A percentile compares a stretch with the other conserved stretches of the same genome.
Conservation (phyloP, 106 monocot species). For the Allium cepa region DNA sequence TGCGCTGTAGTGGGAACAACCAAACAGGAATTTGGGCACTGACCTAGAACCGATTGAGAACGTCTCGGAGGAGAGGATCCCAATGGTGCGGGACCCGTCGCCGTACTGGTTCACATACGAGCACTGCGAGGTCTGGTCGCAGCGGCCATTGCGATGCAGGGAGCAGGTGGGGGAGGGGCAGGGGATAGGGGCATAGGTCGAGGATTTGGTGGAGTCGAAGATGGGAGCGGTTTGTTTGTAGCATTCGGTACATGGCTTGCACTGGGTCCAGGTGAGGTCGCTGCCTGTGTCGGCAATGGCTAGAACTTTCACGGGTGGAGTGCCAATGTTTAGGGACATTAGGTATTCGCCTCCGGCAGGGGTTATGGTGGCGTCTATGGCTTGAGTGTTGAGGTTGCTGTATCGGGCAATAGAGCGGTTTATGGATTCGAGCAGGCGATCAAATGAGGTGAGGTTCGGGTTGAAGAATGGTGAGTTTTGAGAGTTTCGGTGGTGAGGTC, state of each 20-base stretch:
- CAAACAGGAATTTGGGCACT: constrained; percentile 16
- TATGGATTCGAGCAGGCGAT: constrained; percentile 6
- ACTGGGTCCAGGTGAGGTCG: constrained; percentile 22
- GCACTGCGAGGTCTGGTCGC: constrained; percentile 4
- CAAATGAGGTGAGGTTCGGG: constrained; percentile 2
- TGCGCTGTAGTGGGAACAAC: constrained; percentile 17
- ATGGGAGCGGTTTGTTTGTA: constrained; percentile 6
- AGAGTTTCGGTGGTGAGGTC: constrained; percentile 41
- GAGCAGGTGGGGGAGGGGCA: constrained; percentile 12
- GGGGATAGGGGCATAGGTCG: constrained; percentile 13
- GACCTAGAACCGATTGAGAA: constrained; percentile 12
- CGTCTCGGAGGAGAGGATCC: constrained; percentile 31
- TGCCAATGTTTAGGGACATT: constrained; percentile 28
- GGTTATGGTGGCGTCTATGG: not conserved
- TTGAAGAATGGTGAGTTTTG: constrained; percentile 22
- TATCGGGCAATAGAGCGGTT: constrained; percentile 9
- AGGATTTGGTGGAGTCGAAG: constrained; percentile 22
- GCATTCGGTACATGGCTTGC: constrained; percentile 9
- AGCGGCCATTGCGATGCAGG: not conserved
- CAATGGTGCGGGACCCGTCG: constrained; percentile 20
- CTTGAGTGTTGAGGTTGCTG: not conserved
- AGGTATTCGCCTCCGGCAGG: constrained; percentile 22
- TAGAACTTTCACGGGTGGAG: constrained; percentile 5
- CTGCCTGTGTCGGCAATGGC: constrained; percentile 20
- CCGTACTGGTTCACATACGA: constrained; percentile 15